A percentile compares a stretch with the other conserved stretches of the same genome.
These are phyloP conservation scores for Dalbergia cultrata DNA, from an alignment of 306 rosid species.

Conservation along the genomic window DNA sequence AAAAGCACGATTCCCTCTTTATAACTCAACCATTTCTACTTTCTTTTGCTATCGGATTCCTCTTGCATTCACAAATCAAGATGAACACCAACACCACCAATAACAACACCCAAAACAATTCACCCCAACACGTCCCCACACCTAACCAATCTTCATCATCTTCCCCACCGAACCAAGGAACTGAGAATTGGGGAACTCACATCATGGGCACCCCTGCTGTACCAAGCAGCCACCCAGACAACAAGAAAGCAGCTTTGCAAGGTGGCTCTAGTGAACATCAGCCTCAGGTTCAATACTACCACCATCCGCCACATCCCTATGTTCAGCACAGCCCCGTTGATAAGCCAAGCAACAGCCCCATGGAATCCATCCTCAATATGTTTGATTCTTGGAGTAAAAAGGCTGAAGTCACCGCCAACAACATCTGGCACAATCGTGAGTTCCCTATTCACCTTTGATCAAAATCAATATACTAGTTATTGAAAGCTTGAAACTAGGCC, in stretches of 20 bases:
- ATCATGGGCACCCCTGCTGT: conserved; percentile 54
- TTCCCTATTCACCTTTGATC: neutral
- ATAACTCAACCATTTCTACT: neutral
- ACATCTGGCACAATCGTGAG: conserved; percentile 66
- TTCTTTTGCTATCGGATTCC: neutral
- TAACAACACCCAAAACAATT: conserved; percentile 22
- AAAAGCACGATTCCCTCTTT: neutral
- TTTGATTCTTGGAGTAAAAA: conserved; percentile 56
- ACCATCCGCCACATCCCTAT: conserved; percentile 40
- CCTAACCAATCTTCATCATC: conserved; percentile 30
- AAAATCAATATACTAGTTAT: neutral
- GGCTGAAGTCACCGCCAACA: conserved; percentile 60
- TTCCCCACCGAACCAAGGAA: neutral
- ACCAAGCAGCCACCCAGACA: conserved; percentile 61
- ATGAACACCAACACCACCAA: conserved; percentile 39
- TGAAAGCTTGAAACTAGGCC: neutral
- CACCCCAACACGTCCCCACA: conserved; percentile 38
- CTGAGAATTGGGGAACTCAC: conserved; percentile 55
- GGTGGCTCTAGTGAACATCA: neutral
- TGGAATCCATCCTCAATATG: conserved; percentile 59
- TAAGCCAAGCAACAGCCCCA: conserved; percentile 51
- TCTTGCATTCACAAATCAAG: neutral
- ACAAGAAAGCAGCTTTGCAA: conserved; percentile 56
- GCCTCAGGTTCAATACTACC: conserved; percentile 38
- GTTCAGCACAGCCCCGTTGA: conserved; percentile 45